A percentile compares a stretch with the other conserved stretches of the same genome.
Evolutionary conservation across 805 yeast species (phyloP).

Genomic region (Cyberlindnera suaveolens): DNA sequence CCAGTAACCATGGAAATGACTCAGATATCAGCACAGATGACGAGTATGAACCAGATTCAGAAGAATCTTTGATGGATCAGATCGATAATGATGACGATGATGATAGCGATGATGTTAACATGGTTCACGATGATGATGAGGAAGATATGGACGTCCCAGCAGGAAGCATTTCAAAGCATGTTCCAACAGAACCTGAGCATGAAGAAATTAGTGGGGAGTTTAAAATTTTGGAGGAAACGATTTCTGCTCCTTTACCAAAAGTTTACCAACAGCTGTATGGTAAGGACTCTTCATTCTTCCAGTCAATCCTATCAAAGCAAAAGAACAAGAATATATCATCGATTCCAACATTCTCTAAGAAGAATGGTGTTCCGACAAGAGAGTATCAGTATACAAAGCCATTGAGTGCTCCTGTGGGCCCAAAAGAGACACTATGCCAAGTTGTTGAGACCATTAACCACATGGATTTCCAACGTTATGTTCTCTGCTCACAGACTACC

Average conservation of each 20-base stretch:
- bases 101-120: conserved; percentile 7
- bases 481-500: conserved; percentile 50
- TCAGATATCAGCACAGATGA: conserved; percentile 1
- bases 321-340: conserved; percentile 57
- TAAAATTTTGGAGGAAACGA: conserved; percentile 44
- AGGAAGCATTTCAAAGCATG: conserved; percentile 28
- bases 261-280: conserved; percentile 60
- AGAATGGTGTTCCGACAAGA: conserved; percentile 31
- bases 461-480: conserved; percentile 39
- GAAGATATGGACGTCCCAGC: conserved; percentile 2
- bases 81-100: conserved; percentile 2
- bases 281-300: conserved; percentile 40
- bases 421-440: conserved; percentile 64
- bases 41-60: background rate
- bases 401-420: conserved; percentile 62
- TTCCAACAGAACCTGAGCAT: conserved; percentile 42
- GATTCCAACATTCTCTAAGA: conserved; percentile 33
- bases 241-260: conserved; percentile 61
- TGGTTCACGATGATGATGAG: conserved; percentile 9
- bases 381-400: conserved; percentile 58
- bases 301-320: conserved; percentile 45
- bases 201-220: conserved; percentile 43
- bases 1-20: conserved; percentile 1
- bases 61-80: conserved; percentile 2
- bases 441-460: conserved; percentile 55